Conservation (phyloP, 495 filamentous ascomycete species). For the Annulohypoxylon bovei region DNA sequence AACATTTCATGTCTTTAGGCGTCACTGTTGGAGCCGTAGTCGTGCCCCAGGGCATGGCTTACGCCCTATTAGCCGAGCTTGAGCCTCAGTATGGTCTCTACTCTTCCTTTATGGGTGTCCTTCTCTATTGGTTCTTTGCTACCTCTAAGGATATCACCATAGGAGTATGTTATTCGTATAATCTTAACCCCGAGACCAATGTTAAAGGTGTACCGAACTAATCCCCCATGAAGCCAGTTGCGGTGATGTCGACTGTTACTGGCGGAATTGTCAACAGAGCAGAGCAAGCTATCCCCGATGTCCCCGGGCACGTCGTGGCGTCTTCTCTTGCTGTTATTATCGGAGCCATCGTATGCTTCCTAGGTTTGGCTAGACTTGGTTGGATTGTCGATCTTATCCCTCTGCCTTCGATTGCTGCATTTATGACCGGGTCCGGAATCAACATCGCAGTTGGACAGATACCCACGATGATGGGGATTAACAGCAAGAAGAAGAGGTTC, state of each 20-base stretch:
- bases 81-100: conserved; percentile 70
- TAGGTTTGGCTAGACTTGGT: conserved; percentile 61
- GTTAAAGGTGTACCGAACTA: background rate
- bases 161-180: conserved; percentile 59
- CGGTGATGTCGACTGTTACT: conserved; percentile 90
- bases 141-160: conserved; percentile 77
- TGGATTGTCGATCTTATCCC: conserved; percentile 66
- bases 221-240: conserved; percentile 72
- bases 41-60: conserved; percentile 73
- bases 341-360: conserved; percentile 56
- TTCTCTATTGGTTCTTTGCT: conserved; percentile 74
- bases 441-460: conserved; percentile 63
- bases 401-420: conserved; percentile 59
- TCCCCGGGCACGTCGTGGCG: conserved; percentile 59
- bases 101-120: conserved; percentile 72
- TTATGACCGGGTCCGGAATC: conserved; percentile 65
- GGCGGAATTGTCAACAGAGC: conserved; percentile 72
- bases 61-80: conserved; percentile 67
- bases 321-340: conserved; percentile 58
- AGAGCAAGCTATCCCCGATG: conserved; percentile 30
- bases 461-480: conserved; percentile 59
- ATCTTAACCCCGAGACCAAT: background rate
- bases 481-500: conserved; percentile 51
- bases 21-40: conserved; percentile 58
- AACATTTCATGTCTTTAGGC: conserved; percentile 49